Evolutionary conservation across 148 eudicot species (phyloP), one percentile per base, ranked within the genome.

Genomic region (Rhododendron griersonianum): DNA sequence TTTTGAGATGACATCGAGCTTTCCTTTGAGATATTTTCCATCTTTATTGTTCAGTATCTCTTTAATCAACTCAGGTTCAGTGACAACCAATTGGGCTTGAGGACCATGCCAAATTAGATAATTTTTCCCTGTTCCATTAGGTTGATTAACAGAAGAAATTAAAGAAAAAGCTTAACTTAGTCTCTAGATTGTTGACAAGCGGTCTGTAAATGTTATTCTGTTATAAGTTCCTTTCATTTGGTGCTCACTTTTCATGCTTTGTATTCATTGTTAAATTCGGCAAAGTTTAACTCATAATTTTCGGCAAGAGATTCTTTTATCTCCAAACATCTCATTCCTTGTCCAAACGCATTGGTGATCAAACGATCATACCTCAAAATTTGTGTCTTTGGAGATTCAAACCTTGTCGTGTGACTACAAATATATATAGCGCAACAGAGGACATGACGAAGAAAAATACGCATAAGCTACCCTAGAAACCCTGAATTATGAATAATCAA

Each of bases 21-120:
- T 28, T 28, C 30, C 30, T 28, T 21, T 1, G 77, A 28, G 73
- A 57, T 21, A 81, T 9, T 16, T 13, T 55, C 57, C 44, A 1
- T 50, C 77, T 69, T 69, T 80, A 28, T 79, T 63, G 16, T 15
- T 71, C 35, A 74, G 23, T 63, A 87, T 41, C 39, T 87, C 89
- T 21, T 81, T 87, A 45, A 87, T 53, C n/a, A 84, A 19, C 39
- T 87, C 89, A 47, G 84, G 65, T 19, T 87, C 87, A 15, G 85
- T 84, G 5, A 87, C 67, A 55, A 84, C 61, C 21, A 87, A 57
- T 14, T 84, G 81, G 16, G 87, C 25, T 55, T 33, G 28, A 41
- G 81, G 44, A 25, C 89, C 86, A 28, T 80, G 11, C 89, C 86
- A 87, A 3, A n/a, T 53, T n/a, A 84, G 48, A 81, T 73, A 84